Evolutionary conservation across 2,329 filamentous ascomycete genomes (phyloP), one percentile per base, ranked within the genome.

Genomic region (Elsinoe arachidis): DNA sequence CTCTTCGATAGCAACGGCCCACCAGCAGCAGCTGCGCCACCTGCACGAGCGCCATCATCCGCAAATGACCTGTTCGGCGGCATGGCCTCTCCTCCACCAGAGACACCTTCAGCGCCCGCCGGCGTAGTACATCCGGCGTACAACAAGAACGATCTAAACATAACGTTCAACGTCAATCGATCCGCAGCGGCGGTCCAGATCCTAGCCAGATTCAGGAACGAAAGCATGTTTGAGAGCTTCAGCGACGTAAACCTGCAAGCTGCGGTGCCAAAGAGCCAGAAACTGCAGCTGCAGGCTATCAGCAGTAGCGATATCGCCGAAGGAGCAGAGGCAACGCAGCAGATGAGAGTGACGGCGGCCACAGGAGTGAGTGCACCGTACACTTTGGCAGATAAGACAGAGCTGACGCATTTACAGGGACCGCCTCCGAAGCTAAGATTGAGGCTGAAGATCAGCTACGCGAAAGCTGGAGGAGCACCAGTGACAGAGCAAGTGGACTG

Each of bases 401-500:
- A 46, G 15, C 51, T 62, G 14, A 59, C 30, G 49, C 35, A 41
- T 9, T 33, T 63, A 34, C 66, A 96, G 93, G 80, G 87, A 63
- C 81, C 85, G 58, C 81, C 82, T 57, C 69, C 80, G 35, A 82
- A 79, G 67, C 73, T 99, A 62, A 84, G 92, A 61, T 77, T 99
- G 65, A 85, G 93, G 68, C 76, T 99, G 67, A 90, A 90, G 73
- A 82, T 99, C 67, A 84, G 82, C 58, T 97, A 90, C 70, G 76
- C 81, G 34, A 87, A 87, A 70, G 83, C 86, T 58, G 80, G 82
- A 58, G 82, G 78, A 21, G 84, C 84, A 55, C 80, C 86, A 61
- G 79, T 95, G 15, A 86, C 87, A 69, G 93, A 99, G 68, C 91
- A 97, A 74, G 90, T 97, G 59, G 95, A 96, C 75, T 99, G 93